Percentiles rank a stretch among this genome's conserved stretches.
Conservation (phyloP, 306 rosid genomes). For the Cucumis melo region DNA sequence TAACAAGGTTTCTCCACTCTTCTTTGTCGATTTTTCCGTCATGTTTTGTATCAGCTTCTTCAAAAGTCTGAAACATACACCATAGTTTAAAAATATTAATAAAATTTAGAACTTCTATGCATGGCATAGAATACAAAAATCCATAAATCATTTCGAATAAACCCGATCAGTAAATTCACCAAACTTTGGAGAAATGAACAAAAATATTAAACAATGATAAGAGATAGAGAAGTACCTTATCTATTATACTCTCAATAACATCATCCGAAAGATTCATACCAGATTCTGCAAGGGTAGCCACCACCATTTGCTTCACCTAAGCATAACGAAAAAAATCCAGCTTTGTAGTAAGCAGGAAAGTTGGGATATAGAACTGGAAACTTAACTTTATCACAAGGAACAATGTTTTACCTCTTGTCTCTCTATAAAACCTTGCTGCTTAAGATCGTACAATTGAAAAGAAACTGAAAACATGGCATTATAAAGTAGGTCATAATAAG, state of each 20-base stretch:
- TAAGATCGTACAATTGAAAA: conserved; percentile 93
- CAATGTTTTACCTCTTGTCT: conserved; percentile 68
- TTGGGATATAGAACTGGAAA: neutral
- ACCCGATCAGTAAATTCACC: neutral
- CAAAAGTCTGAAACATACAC: conserved; percentile 56
- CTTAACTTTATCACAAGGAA: neutral
- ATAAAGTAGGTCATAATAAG: neutral
- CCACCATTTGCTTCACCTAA: conserved; percentile 99
- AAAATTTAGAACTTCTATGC: neutral
- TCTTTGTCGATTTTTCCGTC: conserved; percentile 97
- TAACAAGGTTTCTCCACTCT: conserved; percentile 92
- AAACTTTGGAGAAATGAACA: neutral
- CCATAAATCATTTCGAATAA: neutral
- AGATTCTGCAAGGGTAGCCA: conserved; percentile 96
- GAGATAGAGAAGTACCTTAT: conserved; percentile 49
- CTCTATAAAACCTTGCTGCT: conserved; percentile 96
- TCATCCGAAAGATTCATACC: conserved; percentile 98
- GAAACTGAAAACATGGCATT: conserved; percentile 48
- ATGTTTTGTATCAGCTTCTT: conserved; percentile 97
- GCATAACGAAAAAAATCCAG: neutral
- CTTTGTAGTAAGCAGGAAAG: neutral
- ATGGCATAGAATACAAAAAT: neutral
- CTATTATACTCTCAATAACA: conserved; percentile 94
- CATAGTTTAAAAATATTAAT: neutral
- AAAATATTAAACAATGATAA: neutral